Evolutionary conservation across 257 asterid species (phyloP).

Genomic region (Prunella vulgaris): DNA sequence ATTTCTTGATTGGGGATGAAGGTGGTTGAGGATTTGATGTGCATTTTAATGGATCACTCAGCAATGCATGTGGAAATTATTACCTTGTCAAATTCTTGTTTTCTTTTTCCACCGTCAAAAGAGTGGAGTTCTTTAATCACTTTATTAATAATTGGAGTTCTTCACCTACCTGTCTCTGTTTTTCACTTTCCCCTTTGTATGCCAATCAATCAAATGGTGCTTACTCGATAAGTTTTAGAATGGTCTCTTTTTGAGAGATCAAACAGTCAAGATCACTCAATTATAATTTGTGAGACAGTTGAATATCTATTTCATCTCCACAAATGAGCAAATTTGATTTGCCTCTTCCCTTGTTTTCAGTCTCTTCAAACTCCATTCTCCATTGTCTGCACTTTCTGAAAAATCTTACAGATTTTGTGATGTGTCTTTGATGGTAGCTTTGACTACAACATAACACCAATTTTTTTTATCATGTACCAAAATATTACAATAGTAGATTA

Average conservation of each 20-base stretch:
- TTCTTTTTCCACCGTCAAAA: slow-evolving; percentile 12
- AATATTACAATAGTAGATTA: too few species aligned
- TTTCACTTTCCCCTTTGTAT: slow-evolving; percentile 11
- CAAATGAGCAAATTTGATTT: too few species aligned
- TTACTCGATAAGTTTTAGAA: slow-evolving; percentile 5
- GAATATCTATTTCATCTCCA: too few species aligned
- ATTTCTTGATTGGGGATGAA: background rate
- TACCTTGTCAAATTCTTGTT: background rate
- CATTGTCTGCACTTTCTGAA: too few species aligned
- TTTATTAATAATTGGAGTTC: slow-evolving; percentile 21
- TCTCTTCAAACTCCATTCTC: too few species aligned
- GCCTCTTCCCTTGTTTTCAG: too few species aligned
- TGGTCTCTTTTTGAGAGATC: background rate
- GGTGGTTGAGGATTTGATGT: slow-evolving; percentile 9
- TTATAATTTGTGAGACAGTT: too few species aligned
- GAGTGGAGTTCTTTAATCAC: background rate
- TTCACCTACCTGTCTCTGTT: slow-evolving; percentile 18
- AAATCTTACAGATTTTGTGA: too few species aligned
- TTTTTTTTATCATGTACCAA: too few species aligned
- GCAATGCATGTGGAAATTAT: slow-evolving; percentile 1
- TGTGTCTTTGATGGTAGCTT: too few species aligned
- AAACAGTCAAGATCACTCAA: background rate
- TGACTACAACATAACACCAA: too few species aligned
- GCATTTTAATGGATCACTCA: background rate
- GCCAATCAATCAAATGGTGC: slow-evolving; percentile 12